Evolutionary conservation across 305 asterid species (phyloP).

Genomic region (Fraxinus platypoda): DNA sequence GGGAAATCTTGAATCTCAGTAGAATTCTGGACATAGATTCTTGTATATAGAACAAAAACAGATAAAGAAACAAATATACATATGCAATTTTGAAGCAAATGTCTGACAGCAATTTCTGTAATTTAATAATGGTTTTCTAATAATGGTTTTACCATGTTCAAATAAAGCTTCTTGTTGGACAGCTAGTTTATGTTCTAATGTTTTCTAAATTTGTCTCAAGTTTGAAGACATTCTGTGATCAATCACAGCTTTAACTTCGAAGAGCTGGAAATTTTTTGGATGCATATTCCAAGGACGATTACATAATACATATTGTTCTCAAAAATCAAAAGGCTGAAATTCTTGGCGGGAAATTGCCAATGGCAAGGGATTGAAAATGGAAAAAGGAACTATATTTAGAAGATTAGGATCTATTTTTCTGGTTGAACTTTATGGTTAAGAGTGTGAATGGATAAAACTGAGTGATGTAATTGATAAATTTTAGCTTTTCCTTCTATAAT

Average conservation of each 20-base stretch:
- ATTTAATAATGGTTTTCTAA: neutral
- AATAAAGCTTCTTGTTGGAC: neutral
- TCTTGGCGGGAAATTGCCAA: neutral
- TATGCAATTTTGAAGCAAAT: neutral
- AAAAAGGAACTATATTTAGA: neutral
- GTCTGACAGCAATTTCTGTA: neutral
- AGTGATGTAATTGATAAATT: too few relatives aligned
- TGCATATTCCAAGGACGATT: neutral
- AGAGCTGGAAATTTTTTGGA: neutral
- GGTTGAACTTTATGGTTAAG: neutral
- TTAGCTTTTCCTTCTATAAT: neutral
- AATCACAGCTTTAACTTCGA: neutral
- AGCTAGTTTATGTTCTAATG: neutral
- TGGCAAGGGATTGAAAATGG: neutral
- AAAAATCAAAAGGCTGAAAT: neutral
- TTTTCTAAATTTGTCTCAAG: neutral
- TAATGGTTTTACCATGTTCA: neutral
- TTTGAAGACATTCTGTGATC: neutral
- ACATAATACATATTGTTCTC: neutral
- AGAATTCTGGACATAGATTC: neutral
- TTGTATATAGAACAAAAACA: neutral
- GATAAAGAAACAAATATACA: neutral
- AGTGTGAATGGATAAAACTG: neutral
- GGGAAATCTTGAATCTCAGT: neutral
- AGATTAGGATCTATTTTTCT: neutral